These are phyloP conservation scores for Anisogramma anomala DNA, from an alignment of 2,329 filamentous ascomycete genomes.

Conservation along the genomic window DNA sequence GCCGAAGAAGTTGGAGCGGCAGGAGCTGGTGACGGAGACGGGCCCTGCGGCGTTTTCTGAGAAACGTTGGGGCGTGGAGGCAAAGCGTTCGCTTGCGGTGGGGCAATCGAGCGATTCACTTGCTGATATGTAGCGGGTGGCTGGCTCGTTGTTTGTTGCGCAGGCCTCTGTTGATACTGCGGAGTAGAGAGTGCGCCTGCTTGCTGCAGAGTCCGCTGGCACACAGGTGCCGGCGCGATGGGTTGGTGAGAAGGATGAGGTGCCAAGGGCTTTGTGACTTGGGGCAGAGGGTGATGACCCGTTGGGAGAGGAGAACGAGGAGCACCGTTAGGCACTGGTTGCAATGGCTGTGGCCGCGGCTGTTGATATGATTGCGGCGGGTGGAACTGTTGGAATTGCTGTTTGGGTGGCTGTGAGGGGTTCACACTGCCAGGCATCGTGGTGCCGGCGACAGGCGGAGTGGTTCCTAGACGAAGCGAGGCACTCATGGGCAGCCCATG, in stretches of 20 bases:
- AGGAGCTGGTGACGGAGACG: conserved; percentile 7
- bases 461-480: conserved; percentile 3
- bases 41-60: conserved; percentile 1
- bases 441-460: conserved; percentile 4
- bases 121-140: conserved; percentile 6
- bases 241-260: conserved; percentile 9
- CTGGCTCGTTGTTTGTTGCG: conserved; percentile 7
- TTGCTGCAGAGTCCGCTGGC: conserved; percentile 11
- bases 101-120: conserved; percentile 1
- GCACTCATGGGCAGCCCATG: conserved; percentile 2
- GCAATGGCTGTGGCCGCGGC: conserved; percentile 7
- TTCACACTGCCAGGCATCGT: conserved; percentile 1
- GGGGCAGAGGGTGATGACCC: background rate
- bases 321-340: conserved; percentile 1
- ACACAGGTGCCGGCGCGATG: conserved; percentile 11
- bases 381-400: conserved; percentile 9
- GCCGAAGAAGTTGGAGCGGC: background rate
- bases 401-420: conserved; percentile 1
- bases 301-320: background rate
- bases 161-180: conserved; percentile 10
- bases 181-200: conserved; percentile 1
- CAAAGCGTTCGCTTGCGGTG: background rate
- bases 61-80: conserved; percentile 1
- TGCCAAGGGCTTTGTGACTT: background rate
- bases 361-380: conserved; percentile 13